Conservation (phyloP, 163 green algal genomes). For the Trebouxiophyceae sp. region DNA sequence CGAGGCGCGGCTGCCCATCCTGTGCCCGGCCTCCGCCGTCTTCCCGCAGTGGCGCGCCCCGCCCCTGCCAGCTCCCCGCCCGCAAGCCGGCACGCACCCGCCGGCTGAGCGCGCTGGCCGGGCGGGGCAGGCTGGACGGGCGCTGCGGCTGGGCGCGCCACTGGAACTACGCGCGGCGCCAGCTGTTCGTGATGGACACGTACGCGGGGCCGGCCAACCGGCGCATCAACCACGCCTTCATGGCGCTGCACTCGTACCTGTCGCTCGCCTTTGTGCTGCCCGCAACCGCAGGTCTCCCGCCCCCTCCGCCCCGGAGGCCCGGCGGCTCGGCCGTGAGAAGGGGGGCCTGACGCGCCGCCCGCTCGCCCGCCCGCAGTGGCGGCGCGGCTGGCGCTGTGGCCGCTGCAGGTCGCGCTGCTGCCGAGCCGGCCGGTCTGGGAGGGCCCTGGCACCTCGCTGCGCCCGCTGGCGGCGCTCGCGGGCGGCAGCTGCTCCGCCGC, state of each 20-base stretch:
- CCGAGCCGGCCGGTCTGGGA: conserved; percentile 29
- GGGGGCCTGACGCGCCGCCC: too few species aligned
- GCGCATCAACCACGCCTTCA: conserved; percentile 63
- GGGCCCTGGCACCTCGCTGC: conserved; percentile 19
- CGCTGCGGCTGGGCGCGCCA: conserved; percentile 28
- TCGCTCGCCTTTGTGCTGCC: conserved; percentile 55
- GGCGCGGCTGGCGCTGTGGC: conserved; percentile 20
- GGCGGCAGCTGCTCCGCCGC: conserved; percentile 1
- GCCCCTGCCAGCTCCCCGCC: too few species aligned
- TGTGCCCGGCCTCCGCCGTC: conserved; percentile 54
- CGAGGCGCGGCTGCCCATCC: conserved; percentile 46
- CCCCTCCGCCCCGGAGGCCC: too few species aligned
- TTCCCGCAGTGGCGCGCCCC: conserved; percentile 62
- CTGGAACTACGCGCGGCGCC: conserved; percentile 88
- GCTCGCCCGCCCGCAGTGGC: conserved; percentile 10
- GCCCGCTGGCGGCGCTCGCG: conserved; percentile 26
- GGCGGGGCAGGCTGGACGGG: conserved; percentile 6
- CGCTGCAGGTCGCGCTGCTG: conserved; percentile 22
- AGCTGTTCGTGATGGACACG: conserved; percentile 90
- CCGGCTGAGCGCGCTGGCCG: too few species aligned
- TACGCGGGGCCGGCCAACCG: conserved; percentile 61
- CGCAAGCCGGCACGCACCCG: not conserved
- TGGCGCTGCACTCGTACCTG: conserved; percentile 55
- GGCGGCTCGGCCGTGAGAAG: too few species aligned
- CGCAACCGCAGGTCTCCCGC: conserved; percentile 25